Base-by-base conservation (phyloP, 257 asterid species). In the Coffea eugenioides region DNA sequence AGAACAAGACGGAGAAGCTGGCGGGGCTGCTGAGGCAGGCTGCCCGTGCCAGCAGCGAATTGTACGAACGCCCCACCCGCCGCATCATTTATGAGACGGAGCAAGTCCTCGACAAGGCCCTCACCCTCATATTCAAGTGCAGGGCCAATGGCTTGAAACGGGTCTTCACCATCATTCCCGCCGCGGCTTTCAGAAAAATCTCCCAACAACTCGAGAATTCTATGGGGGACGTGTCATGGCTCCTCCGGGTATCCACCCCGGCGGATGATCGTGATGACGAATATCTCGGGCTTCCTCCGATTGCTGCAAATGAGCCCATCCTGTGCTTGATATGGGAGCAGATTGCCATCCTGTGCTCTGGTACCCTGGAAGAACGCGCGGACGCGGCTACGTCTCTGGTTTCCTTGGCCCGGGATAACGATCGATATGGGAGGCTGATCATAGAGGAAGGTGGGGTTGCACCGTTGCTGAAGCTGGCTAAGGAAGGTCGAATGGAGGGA, bases 401-500 rank as follows among this genome's bases (percentile, higher is more conserved):
- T 0, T 91, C 97, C 0, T 76, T 91, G 65, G 97, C 97, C 0
- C 83, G 94, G 2, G 97, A 92, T 74, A 92, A 92, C 46, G 96
- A 92, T 64, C 79, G 97, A n/a, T 90, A 91, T 25, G 96, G 91
- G 5, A 90, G 83, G 21, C 79, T 93, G 79, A 93, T 93, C 8
- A 91, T 93, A n/a, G 97, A 93, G 79, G 97, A 93, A 86, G 97
- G 97, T 0, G 97, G 97, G 43, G 89, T 91, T 39, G 56, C 86
- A 18, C 97, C 97, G 3, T 81, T 93, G 83, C 61, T 91, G 87
- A 93, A 90, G 36, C 65, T 91, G 65, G 93, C 90, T 0, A 93
- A 93, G 80, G 97, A 93, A 74, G 96, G 96, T 18, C 62, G 92
- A 49, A 71, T 83, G 88, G 97, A 92, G 31, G 96, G 94, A 11